phyloP scores from a whole-genome alignment of 495 filamentous ascomycete species.

The Daldinia caldariorum region DNA sequence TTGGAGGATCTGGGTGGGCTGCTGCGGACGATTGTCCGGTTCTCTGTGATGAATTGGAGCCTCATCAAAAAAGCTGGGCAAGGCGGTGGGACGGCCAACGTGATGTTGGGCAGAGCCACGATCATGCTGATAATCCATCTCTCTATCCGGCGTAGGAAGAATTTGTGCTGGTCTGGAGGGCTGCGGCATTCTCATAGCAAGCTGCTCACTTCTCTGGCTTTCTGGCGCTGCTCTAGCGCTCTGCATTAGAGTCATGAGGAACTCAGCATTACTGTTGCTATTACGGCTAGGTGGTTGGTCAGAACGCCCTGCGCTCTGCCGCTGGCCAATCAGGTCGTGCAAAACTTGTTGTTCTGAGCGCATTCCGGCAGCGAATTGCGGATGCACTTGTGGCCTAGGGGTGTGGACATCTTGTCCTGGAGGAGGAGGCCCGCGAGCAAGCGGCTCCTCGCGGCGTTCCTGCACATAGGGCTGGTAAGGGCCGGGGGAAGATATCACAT shows the following conservation, averaged over 20 bases:
- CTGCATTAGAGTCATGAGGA: conserved; percentile 66
- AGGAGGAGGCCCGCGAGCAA: conserved; percentile 44
- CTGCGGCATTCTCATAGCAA: conserved; percentile 50
- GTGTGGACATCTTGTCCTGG: conserved; percentile 58
- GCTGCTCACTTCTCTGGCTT: conserved; percentile 55
- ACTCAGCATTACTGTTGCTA: conserved; percentile 62
- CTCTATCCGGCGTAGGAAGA: conserved; percentile 54
- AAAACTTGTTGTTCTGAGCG: conserved; percentile 62
- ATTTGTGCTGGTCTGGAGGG: conserved; percentile 51
- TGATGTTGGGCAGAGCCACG: conserved; percentile 45
- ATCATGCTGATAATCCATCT: conserved; percentile 54
- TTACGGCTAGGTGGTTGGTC: conserved; percentile 52
- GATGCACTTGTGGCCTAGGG: conserved; percentile 52
- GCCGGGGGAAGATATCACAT: conserved; percentile 52
- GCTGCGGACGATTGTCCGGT: conserved; percentile 52
- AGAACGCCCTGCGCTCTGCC: conserved; percentile 47
- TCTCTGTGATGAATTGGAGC: conserved; percentile 54
- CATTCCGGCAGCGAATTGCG: conserved; percentile 49
- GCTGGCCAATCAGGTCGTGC: conserved; percentile 63
- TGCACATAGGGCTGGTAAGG: conserved; percentile 56
- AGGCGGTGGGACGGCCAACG: conserved; percentile 41
- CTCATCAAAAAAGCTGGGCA: conserved; percentile 57
- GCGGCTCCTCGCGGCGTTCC: conserved; percentile 54
- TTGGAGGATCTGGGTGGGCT: conserved; percentile 66
- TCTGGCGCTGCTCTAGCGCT: conserved; percentile 56